Evolutionary conservation across 352 stramenopile genomes (phyloP).

Genomic region (Achlya hypogyna): DNA sequence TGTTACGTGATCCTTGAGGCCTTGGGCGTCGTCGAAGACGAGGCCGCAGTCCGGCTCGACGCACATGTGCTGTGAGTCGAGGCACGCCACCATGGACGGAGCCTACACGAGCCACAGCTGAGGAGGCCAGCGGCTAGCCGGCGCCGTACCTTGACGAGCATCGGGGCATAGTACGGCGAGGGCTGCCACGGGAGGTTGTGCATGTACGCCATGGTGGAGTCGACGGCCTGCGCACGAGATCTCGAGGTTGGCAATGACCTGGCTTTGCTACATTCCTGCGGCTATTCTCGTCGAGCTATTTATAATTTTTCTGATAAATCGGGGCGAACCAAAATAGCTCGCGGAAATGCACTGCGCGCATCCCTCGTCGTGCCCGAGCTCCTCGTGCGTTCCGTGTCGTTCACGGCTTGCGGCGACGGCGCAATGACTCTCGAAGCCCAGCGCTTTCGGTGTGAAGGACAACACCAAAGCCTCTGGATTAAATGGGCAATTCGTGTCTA

Average conservation of each 20-base stretch:
- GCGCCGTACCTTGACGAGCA: background rate
- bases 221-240: background rate
- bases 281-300: too few relatives aligned
- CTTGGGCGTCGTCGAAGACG: conserved; percentile 16
- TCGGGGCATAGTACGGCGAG: background rate
- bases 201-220: background rate
- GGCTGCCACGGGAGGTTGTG: background rate
- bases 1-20: conserved; percentile 18
- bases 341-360: too few relatives aligned
- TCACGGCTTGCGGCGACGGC: too few relatives aligned
- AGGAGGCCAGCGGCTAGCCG: background rate
- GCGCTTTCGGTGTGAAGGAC: too few relatives aligned
- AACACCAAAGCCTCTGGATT: too few relatives aligned
- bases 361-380: too few relatives aligned
- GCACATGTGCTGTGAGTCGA: conserved; percentile 1
- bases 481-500: too few relatives aligned
- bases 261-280: too few relatives aligned
- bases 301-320: too few relatives aligned
- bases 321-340: too few relatives aligned
- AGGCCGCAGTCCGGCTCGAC: conserved; percentile 10
- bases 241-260: background rate
- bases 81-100: background rate
- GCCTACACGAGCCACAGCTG: background rate
- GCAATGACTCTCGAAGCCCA: too few relatives aligned
- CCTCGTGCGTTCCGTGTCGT: too few relatives aligned